Evolutionary conservation across 148 eudicot genomes (phyloP), one percentile per base, ranked within the genome.

Genomic region (Amaranthus hypochondriacus): DNA sequence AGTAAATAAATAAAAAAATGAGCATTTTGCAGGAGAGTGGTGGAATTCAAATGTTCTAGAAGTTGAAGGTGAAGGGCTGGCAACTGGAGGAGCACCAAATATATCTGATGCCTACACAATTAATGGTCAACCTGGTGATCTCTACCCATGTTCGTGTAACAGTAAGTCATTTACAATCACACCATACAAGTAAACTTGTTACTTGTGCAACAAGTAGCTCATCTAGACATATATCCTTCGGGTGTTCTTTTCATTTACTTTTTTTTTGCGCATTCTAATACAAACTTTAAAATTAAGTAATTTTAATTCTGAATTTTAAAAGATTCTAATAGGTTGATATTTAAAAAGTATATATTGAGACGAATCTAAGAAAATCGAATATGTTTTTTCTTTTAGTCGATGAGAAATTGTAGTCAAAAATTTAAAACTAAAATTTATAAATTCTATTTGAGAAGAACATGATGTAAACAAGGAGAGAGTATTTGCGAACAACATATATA

Each of bases 61-160:
- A 8, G 83, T 89, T 0, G 84, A 78, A 49, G 68, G 77, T 7
- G 21, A 78, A 60, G 88, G 74, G 2, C 56, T 74, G 3, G 83
- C 77, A 1, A 79, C 71, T 0, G 93, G 93, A 1, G 86, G 50
- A 9, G 82, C 85, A 2, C 91, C 96, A 4, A 86, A 83, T 14
- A 59, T 55, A 9, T 91, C 96, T 2, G 82, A 89, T 64, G 89
- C 93, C 21, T 87, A 50, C 71, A 85, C 89, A 11, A 84, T 91
- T n/a, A 91, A 91, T 7, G 93, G 93, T 48, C 84, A 62, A 52
- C 91, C 91, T 4, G 91, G 96, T 0, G 79, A 84, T 47, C 84
- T 87, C 7, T 88, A 84, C 65, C 75, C 85, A 0, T 90, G 97
- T 64, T 86, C 96, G 3, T 72, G 81, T 0, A n/a, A 80, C 43